phyloP scores from a whole-genome alignment of 495 filamentous ascomycete species.

The Bacidia gigantensis region DNA sequence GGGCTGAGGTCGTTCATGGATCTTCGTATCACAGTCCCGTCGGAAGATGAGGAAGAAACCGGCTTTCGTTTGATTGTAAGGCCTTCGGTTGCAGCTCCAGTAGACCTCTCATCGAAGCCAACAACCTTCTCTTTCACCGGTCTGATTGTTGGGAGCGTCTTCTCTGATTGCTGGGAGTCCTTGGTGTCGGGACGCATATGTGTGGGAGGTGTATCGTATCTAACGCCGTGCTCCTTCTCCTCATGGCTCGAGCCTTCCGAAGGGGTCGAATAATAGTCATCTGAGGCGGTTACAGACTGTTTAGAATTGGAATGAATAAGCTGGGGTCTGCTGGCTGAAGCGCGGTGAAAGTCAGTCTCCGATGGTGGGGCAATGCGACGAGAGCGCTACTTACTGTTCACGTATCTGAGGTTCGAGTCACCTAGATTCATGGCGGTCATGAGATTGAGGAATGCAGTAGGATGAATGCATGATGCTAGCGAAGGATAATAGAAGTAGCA shows the following conservation, averaged over 20 bases:
- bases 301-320: constrained; percentile 38
- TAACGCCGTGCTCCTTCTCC: constrained; percentile 34
- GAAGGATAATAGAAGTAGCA: neutral
- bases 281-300: constrained; percentile 50
- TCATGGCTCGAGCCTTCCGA: constrained; percentile 34
- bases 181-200: constrained; percentile 20
- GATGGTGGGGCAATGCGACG: neutral
- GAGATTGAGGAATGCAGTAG: constrained; percentile 10
- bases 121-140: constrained; percentile 21
- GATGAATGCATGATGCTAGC: constrained; percentile 8
- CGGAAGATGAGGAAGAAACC: constrained; percentile 18
- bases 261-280: constrained; percentile 53
- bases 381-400: constrained; percentile 24
- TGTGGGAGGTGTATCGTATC: constrained; percentile 38
- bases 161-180: constrained; percentile 14
- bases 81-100: constrained; percentile 23
- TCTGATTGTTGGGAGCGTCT: constrained; percentile 15
- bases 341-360: constrained; percentile 6
- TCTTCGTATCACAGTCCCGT: constrained; percentile 11
- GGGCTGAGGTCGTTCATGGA: constrained; percentile 27
- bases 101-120: constrained; percentile 9
- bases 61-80: constrained; percentile 17
- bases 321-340: constrained; percentile 38
- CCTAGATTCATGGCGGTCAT: constrained; percentile 26
- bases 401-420: constrained; percentile 24